phyloP scores from a whole-genome alignment of 2,329 filamentous ascomycete genomes.

The Aplosporella prunicola region DNA sequence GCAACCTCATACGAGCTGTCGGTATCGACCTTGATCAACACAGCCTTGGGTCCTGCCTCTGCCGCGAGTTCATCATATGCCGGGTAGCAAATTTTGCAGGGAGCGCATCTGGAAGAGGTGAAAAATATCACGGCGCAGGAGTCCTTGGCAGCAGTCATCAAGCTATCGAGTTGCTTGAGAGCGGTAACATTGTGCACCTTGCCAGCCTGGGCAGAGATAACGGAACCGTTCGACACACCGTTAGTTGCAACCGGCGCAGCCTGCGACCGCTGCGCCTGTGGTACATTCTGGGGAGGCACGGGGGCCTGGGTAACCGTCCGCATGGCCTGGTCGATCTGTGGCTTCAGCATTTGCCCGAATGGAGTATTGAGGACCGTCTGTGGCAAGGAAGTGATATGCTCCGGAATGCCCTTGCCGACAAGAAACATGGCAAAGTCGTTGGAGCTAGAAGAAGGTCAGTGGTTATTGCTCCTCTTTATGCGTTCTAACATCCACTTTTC shows the following conservation, averaged over 20 bases:
- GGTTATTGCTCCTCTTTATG: too few species aligned
- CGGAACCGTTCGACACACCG: slow-evolving; percentile 13
- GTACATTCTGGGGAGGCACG: slow-evolving; percentile 27
- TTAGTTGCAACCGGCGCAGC: slow-evolving; percentile 12
- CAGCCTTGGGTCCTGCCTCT: slow-evolving; percentile 57
- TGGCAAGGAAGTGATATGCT: slow-evolving; percentile 76
- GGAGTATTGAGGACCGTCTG: slow-evolving; percentile 77
- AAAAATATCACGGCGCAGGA: slow-evolving; percentile 83
- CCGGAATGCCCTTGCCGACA: slow-evolving; percentile 77
- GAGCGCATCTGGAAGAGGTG: slow-evolving; percentile 76
- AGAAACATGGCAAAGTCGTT: slow-evolving; percentile 88
- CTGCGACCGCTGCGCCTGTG: slow-evolving; percentile 4
- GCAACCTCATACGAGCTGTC: slow-evolving; percentile 55
- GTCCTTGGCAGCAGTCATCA: slow-evolving; percentile 50
- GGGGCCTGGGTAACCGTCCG: slow-evolving; percentile 53
- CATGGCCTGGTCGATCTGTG: slow-evolving; percentile 60
- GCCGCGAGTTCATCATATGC: slow-evolving; percentile 70
- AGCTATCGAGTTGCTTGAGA: slow-evolving; percentile 49
- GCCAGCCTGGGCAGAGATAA: slow-evolving; percentile 21
- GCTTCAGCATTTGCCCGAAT: slow-evolving; percentile 78
- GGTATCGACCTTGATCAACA: slow-evolving; percentile 77
- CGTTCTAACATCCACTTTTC: too few species aligned
- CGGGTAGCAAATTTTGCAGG: slow-evolving; percentile 77
- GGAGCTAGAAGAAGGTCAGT: slow-evolving; percentile 35
- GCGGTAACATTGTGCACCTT: slow-evolving; percentile 54